Evolutionary conservation across 352 stramenopile species (phyloP), one percentile per base, ranked within the genome.

Genomic region (Globisporangium cylindrosporum): DNA sequence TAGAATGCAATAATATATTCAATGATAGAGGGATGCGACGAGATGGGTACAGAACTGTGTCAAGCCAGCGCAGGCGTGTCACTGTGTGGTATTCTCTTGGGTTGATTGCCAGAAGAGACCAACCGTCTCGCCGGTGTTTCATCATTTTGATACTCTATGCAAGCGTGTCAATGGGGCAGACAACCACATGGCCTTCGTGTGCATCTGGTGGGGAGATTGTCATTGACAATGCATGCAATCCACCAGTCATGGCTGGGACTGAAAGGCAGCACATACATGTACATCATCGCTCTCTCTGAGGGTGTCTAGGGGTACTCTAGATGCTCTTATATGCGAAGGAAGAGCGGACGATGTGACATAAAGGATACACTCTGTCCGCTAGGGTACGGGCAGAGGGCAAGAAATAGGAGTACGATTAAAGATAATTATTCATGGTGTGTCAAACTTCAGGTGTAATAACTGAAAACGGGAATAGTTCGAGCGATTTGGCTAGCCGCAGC

Each of bases 31-130:
- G 7, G 2, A 1, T 64, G 6, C 22, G 25, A 41, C 15, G 59
- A 64, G 43, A 46, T 64, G 59, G 59, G 24, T 64, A 56, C 59
- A 64, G 15, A 12, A 15, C 59, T 64, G 59, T 53, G 36, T 63
- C 58, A 53, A 64, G 59, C 59, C 59, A 64, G 59, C 43, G 43
- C 43, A 51, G 43, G 18, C 43, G 18, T 51, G 43, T 51, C 43
- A 51, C 43, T 51, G 18, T 51, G 18, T 24, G 18, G 18, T 18
- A 51, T 22, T 51, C 43, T 24, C 43, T n/a, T 51, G 36, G 18
- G 12, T 25, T 27, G 48, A 27, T 56, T 56, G n/a, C 49, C 49
- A 56, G 49, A 55, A 27, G n/a, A 49, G 32, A 49, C 18, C 20
- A 15, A 20, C 18, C 15, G 15, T 20, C 43, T 15, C 24, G 32